A percentile compares a stretch with the other conserved stretches of the same genome.
Evolutionary conservation across 202 grass and related monocot species (phyloP).

Genomic region (Musa balbisiana): DNA sequence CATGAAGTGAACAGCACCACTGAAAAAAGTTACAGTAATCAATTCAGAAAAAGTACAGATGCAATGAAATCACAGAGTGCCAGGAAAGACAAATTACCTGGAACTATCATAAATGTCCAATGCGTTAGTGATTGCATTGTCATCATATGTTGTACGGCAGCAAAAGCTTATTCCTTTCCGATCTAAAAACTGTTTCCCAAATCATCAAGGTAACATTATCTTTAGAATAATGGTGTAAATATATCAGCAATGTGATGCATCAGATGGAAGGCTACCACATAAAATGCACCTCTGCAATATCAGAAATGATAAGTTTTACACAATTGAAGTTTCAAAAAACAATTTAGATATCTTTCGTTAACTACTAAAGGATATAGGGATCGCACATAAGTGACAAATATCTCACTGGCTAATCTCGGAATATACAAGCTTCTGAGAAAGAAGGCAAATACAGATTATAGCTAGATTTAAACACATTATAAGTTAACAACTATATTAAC

Average conservation of each 20-base stretch:
- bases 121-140: slow-evolving; percentile 92
- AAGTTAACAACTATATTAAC: too few species aligned
- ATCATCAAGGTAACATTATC: neutral
- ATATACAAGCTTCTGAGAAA: too few species aligned
- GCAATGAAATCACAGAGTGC: neutral
- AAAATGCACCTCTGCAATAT: neutral
- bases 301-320: neutral
- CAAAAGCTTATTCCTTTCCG: slow-evolving; percentile 67
- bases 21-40: slow-evolving; percentile 25
- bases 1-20: slow-evolving; percentile 54
- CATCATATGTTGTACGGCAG: slow-evolving; percentile 65
- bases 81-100: slow-evolving; percentile 37
- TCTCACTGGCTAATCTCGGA: too few species aligned
- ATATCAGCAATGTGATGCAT: neutral
- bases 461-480: too few species aligned
- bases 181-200: slow-evolving; percentile 41
- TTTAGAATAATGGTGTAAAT: neutral
- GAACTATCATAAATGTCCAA: slow-evolving; percentile 70
- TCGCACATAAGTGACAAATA: too few species aligned
- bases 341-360: too few species aligned
- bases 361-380: too few species aligned
- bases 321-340: neutral
- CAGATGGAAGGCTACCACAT: neutral
- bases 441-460: too few species aligned
- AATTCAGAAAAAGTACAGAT: slow-evolving; percentile 18